phyloP scores from a whole-genome alignment of 495 filamentous ascomycete genomes.

The Penicillium manginii region DNA sequence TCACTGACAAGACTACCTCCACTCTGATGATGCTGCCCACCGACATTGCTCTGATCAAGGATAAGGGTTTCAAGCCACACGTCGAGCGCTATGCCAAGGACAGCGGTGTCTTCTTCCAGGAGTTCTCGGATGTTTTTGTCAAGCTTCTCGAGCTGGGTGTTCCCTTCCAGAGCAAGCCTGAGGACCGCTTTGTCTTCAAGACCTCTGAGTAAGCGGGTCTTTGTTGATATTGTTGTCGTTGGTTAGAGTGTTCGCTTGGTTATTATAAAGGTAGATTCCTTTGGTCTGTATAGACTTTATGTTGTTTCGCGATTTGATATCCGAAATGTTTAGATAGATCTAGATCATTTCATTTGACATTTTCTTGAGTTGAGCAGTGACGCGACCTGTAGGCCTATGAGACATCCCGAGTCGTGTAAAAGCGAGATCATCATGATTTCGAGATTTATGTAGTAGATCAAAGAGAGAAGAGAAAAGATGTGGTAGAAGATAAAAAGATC shows the following conservation, averaged over 20 bases:
- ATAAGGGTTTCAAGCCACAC: slow-evolving; percentile 82
- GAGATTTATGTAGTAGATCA: neutral
- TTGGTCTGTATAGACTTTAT: slow-evolving; percentile 12
- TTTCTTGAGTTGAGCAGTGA: neutral
- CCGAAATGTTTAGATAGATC: slow-evolving; percentile 28
- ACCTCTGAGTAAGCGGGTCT: slow-evolving; percentile 47
- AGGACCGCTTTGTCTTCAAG: slow-evolving; percentile 77
- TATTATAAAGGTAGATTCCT: slow-evolving; percentile 1
- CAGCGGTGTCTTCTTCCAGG: slow-evolving; percentile 89
- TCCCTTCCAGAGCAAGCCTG: slow-evolving; percentile 73
- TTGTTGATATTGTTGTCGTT: neutral
- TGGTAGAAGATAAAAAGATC: neutral
- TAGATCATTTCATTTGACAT: slow-evolving; percentile 14
- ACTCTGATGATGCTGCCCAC: slow-evolving; percentile 96
- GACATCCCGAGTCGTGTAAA: too few relatives aligned
- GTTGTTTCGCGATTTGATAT: slow-evolving; percentile 36
- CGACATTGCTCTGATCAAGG: slow-evolving; percentile 85
- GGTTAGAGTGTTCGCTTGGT: slow-evolving; percentile 2
- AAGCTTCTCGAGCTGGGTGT: slow-evolving; percentile 96
- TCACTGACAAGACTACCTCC: slow-evolving; percentile 81
- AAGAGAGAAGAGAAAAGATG: neutral
- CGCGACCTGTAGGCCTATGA: neutral
- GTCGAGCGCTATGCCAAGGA: slow-evolving; percentile 93
- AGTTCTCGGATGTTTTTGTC: slow-evolving; percentile 77
- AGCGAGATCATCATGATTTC: neutral